Evolutionary conservation across 2,329 filamentous ascomycete species (phyloP).

Genomic region (Cordyceps cicadae): DNA sequence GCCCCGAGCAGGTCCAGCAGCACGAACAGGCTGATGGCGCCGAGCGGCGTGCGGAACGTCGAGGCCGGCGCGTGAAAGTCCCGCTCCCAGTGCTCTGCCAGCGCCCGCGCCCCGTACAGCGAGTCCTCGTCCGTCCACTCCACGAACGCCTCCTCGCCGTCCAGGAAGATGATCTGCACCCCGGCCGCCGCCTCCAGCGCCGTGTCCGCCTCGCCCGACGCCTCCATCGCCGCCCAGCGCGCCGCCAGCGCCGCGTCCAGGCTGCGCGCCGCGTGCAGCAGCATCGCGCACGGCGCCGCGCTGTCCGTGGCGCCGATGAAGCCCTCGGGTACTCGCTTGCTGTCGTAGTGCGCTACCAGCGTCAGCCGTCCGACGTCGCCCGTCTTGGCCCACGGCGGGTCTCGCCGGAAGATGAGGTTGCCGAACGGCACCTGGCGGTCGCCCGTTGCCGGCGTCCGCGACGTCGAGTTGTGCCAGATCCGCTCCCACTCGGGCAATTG

Average conservation of each 20-base stretch:
- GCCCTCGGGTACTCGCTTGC: constrained; percentile 66
- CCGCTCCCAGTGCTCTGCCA: constrained; percentile 75
- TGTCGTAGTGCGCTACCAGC: constrained; percentile 91
- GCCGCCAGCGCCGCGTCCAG: constrained; percentile 71
- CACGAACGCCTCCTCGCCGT: constrained; percentile 89
- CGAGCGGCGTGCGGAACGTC: constrained; percentile 65
- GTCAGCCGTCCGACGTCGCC: constrained; percentile 77
- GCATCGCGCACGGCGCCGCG: constrained; percentile 86
- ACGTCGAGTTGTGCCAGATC: constrained; percentile 83
- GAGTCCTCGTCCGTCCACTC: constrained; percentile 75
- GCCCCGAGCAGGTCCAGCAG: constrained; percentile 83
- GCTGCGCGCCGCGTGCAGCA: constrained; percentile 75
- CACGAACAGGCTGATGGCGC: constrained; percentile 79
- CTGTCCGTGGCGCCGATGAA: constrained; percentile 94
- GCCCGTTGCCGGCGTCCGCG: constrained; percentile 68
- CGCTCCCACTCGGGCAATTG: constrained; percentile 72
- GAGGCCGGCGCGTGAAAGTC: constrained; percentile 60
- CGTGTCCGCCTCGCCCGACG: constrained; percentile 42
- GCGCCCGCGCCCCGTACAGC: constrained; percentile 75
- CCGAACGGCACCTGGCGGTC: constrained; percentile 67
- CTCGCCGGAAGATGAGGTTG: constrained; percentile 78
- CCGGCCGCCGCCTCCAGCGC: constrained; percentile 68
- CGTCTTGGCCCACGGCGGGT: constrained; percentile 69
- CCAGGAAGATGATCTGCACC: constrained; percentile 80
- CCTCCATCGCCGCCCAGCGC: constrained; percentile 71